Base-by-base conservation (phyloP, 345 rosid genomes). In the Populus alba region DNA sequence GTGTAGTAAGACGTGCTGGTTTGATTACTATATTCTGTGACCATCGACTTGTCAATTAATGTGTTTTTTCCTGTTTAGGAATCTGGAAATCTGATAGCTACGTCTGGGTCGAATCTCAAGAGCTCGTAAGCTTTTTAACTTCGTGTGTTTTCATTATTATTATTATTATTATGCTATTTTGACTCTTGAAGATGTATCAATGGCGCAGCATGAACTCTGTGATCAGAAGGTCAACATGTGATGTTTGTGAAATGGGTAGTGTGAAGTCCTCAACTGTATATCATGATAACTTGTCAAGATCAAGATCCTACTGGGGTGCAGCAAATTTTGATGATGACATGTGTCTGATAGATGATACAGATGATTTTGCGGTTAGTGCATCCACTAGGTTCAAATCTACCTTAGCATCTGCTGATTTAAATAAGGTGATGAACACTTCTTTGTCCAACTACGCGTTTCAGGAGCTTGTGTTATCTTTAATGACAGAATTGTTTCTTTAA, bases 161-260 rank as follows among this genome's bases (percentile, higher is more conserved):
- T 45, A 55, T 53, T 39, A 35, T 23, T 53, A 70, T 22, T 33
- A 3, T 68, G 6, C 25, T 47, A 74, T 74, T 41, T 70, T 82
- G 76, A 78, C 43, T 23, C 10, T 71, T 59, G 68, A 78, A 84
- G 69, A 67, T 82, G 8, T 71, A 29, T 75, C 74, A 51, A 69
- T 83, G 66, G 70, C 72, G 75, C 91, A 89, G 92, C 62, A 80
- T 89, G 77, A 90, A 86, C 76, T 75, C 86, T 51, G 75, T 82
- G 77, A 81, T 90, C 38, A 82, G 90, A 86, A 86, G 83, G 85
- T 95, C 98, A 75, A 80, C 87, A 61, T 87, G 91, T 83, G 78
- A 82, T 71, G 74, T 75, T 75, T 78, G 82, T 57, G 81, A 78
- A 31, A 82, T 78, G 79, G 79, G 74, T 51, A 78, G 53, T 41